Evolutionary conservation across 495 filamentous ascomycete species (phyloP), one percentile per base, ranked within the genome.

Genomic region (Penicillium subrubescens): DNA sequence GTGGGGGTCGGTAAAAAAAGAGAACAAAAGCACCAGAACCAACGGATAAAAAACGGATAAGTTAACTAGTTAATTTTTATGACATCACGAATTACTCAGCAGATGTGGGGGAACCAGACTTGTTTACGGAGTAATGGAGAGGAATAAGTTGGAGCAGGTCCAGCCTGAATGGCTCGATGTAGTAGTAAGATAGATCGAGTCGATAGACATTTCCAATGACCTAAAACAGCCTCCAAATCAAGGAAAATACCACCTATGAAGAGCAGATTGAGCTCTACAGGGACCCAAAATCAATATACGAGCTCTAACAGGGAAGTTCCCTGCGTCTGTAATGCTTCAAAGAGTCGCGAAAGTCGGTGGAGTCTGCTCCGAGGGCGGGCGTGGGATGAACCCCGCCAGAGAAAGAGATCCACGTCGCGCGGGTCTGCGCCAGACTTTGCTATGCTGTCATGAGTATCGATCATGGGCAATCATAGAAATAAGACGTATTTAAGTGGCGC

Each of bases 311-410:
- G 25, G 48, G 25, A 17, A 29, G 25, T 7, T 5, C 48, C 48
- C 48, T 17, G 48, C 15, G 0, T 4, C 14, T 3, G 48, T 12
- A 10, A 52, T 12, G 25, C 46, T 23, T 27, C 46, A 57, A 54
- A 12, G 3, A 48, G 64, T 54, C 52, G n/a, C 43, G 23, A 59
- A 60, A 21, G 19, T 48, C 67, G 70, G 70, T 72, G 70, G 70
- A 60, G 70, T 61, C 64, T 66, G 33, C 62, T 72, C 70, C 67
- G 67, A 60, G 33, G 56, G 61, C 33, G 63, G 64, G 48, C 62
- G 55, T 60, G 62, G 59, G 62, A 61, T 60, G 68, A 62, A 63
- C 27, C 27, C 27, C 41, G 57, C 33, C 29, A 8, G 29, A 31
- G 29, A 56, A 34, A 19, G 29, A n/a, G 17, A 14, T 15, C 33